A percentile compares a stretch with the other conserved stretches of the same genome.
Conservation (phyloP, 192 early-diverging fungal species). For the Paraglomus brasilianum region DNA sequence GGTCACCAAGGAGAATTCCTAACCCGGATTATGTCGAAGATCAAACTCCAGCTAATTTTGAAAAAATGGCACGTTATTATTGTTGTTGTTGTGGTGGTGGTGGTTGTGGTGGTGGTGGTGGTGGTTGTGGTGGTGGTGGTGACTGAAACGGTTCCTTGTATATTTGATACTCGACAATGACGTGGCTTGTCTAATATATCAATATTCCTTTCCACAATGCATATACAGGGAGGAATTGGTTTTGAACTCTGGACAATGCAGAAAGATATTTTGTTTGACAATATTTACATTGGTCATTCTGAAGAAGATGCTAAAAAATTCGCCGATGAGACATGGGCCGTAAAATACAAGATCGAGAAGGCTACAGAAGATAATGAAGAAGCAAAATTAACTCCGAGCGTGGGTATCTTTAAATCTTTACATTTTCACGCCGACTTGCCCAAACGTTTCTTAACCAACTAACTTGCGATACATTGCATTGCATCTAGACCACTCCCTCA, state of each 20-base stretch:
- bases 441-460: neutral
- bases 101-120: neutral
- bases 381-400: conserved; percentile 11
- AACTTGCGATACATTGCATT: neutral
- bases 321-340: conserved; percentile 73
- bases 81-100: neutral
- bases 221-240: conserved; percentile 60
- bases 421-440: neutral
- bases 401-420: neutral
- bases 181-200: neutral
- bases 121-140: too few relatives aligned
- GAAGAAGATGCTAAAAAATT: conserved; percentile 65
- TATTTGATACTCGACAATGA: too few relatives aligned
- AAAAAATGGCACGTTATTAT: conserved; percentile 60
- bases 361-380: conserved; percentile 52
- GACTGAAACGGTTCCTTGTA: too few relatives aligned
- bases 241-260: conserved; percentile 97
- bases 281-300: conserved; percentile 84
- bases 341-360: conserved; percentile 73
- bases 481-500: conserved; percentile 1
- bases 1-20: conserved; percentile 80
- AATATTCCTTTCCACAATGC: neutral
- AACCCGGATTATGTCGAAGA: conserved; percentile 90
- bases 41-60: conserved; percentile 70
- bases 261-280: conserved; percentile 83